phyloP scores from a whole-genome alignment of 2,329 filamentous ascomycete species.

The Lecanosticta acicola region DNA sequence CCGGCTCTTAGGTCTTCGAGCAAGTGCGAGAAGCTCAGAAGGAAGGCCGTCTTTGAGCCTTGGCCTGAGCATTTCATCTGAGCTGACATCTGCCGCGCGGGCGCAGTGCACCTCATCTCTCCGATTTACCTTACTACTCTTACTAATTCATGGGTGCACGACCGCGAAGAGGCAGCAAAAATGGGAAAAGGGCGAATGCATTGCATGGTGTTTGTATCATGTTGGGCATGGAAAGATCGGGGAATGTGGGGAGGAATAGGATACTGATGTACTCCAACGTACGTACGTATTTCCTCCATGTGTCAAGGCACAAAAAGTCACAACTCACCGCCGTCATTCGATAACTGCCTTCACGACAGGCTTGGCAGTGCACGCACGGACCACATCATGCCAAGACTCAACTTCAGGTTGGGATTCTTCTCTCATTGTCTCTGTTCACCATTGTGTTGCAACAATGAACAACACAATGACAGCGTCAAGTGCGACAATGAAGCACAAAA shows the following conservation, averaged over 20 bases:
- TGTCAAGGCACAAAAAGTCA: too few species aligned
- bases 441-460: constrained; percentile 3
- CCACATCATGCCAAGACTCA: background rate
- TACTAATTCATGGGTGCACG: constrained; percentile 1
- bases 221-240: background rate
- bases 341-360: background rate
- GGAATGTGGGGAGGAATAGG: constrained; percentile 1
- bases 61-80: constrained; percentile 2
- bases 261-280: constrained; percentile 3
- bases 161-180: background rate
- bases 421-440: constrained; percentile 4
- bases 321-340: too few species aligned
- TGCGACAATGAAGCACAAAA: constrained; percentile 1
- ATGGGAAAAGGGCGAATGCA: constrained; percentile 1
- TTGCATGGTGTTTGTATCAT: constrained; percentile 5
- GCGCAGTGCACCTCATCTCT: background rate
- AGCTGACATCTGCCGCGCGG: constrained; percentile 14
- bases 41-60: constrained; percentile 31
- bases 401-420: background rate
- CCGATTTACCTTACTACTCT: background rate
- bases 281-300: background rate
- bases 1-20: constrained; percentile 66
- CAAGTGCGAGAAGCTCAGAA: constrained; percentile 68
- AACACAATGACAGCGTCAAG: background rate
- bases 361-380: background rate